A percentile compares a stretch with the other conserved stretches of the same genome.
phyloP scores from a whole-genome alignment of 2,329 filamentous ascomycete species.

The Emergomyces africanus region DNA sequence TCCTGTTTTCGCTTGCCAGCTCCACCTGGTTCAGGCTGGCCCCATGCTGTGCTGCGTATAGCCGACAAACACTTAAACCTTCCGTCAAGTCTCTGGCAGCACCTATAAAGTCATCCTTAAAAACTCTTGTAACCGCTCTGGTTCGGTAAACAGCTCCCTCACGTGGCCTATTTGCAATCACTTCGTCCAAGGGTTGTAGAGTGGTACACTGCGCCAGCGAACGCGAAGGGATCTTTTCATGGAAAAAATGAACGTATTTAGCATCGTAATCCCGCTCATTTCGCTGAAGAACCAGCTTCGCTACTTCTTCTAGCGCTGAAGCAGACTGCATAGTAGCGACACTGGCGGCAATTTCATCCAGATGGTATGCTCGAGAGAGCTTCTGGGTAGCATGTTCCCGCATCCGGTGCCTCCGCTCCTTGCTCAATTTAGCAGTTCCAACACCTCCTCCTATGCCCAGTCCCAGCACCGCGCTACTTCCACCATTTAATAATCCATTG shows the following conservation, averaged over 20 bases:
- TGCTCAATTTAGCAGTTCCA: slow-evolving; percentile 54
- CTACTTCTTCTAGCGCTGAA: slow-evolving; percentile 64
- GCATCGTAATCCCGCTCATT: slow-evolving; percentile 57
- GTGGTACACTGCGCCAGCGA: slow-evolving; percentile 61
- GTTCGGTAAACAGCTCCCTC: slow-evolving; percentile 59
- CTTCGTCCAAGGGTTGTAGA: slow-evolving; percentile 51
- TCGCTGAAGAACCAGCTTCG: slow-evolving; percentile 57
- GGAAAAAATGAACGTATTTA: slow-evolving; percentile 84
- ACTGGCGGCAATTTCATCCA: slow-evolving; percentile 74
- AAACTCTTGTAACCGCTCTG: slow-evolving; percentile 58
- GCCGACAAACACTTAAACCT: slow-evolving; percentile 46
- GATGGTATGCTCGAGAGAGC: slow-evolving; percentile 60
- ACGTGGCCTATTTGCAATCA: slow-evolving; percentile 50
- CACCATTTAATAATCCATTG: slow-evolving; percentile 37
- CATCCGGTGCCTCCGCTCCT: slow-evolving; percentile 66
- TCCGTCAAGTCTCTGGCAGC: slow-evolving; percentile 58
- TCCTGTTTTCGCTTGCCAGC: slow-evolving; percentile 30
- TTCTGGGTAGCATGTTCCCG: slow-evolving; percentile 68
- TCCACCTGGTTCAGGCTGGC: slow-evolving; percentile 40
- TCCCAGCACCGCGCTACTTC: slow-evolving; percentile 41
- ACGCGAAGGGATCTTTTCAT: slow-evolving; percentile 72
- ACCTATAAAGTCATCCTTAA: slow-evolving; percentile 60
- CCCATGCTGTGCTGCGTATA: slow-evolving; percentile 42
- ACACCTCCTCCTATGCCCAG: slow-evolving; percentile 44
- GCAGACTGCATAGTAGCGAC: slow-evolving; percentile 74